These are phyloP conservation scores for Dimargaris xerosporica DNA, from an alignment of 192 early-diverging fungal species.

Conservation along the genomic window DNA sequence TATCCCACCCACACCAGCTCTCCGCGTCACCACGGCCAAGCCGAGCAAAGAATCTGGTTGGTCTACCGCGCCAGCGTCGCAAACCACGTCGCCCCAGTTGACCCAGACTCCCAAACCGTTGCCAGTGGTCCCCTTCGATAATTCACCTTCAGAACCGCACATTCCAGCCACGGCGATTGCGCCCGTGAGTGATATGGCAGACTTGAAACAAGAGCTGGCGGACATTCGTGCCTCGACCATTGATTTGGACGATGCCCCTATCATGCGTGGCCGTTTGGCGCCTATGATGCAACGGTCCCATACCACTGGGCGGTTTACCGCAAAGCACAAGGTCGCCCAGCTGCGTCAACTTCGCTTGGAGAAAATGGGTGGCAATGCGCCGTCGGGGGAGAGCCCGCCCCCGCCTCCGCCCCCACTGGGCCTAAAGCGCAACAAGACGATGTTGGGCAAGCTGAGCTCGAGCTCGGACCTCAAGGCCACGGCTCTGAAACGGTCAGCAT, in stretches of 20 bases:
- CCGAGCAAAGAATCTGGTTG: too few relatives aligned
- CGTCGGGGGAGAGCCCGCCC: background rate
- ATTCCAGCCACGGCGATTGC: background rate
- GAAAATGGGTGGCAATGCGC: background rate
- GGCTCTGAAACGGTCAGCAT: background rate
- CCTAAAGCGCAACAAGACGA: background rate
- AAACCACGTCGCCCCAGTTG: background rate
- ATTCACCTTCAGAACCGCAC: background rate
- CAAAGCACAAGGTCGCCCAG: background rate
- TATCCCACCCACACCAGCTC: too few relatives aligned
- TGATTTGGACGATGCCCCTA: background rate
- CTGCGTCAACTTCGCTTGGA: background rate
- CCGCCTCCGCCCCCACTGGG: conserved; percentile 2
- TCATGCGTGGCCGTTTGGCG: conserved; percentile 3
- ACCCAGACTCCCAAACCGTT: background rate
- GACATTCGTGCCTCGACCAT: background rate
- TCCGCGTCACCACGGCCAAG: too few relatives aligned
- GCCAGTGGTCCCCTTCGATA: background rate
- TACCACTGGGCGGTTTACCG: background rate
- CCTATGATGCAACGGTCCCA: background rate
- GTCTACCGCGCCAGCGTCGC: background rate
- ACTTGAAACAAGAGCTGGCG: background rate
- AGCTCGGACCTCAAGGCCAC: too few relatives aligned
- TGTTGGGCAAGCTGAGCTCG: background rate
- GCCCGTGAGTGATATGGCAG: background rate